Conservation (phyloP, 192 early-diverging fungal species). For the Coemansia umbellata region DNA sequence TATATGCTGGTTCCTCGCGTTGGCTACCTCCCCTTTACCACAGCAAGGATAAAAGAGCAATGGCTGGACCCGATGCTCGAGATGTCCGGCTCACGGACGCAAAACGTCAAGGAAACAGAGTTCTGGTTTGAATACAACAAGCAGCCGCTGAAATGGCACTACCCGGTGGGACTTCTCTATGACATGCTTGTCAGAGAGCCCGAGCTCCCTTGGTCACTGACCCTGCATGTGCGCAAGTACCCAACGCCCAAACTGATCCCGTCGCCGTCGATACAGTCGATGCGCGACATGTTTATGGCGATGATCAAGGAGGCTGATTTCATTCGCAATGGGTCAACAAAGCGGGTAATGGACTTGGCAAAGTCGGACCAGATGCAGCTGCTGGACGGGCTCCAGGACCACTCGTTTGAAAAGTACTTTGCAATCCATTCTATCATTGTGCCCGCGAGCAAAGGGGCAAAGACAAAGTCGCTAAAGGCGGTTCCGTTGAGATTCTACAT, state of each 20-base stretch:
- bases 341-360: constrained; percentile 81
- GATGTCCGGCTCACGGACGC: constrained; percentile 9
- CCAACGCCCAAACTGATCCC: constrained; percentile 61
- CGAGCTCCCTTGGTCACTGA: constrained; percentile 72
- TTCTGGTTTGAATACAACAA: constrained; percentile 74
- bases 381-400: constrained; percentile 63
- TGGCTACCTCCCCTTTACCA: constrained; percentile 38
- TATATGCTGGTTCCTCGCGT: constrained; percentile 39
- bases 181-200: constrained; percentile 53
- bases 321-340: constrained; percentile 75
- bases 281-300: constrained; percentile 81
- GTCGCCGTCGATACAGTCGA: constrained; percentile 52
- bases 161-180: constrained; percentile 80
- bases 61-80: constrained; percentile 47
- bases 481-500: constrained; percentile 40
- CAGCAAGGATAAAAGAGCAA: constrained; percentile 20
- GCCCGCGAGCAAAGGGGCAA: background rate
- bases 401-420: constrained; percentile 45
- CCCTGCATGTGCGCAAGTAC: constrained; percentile 70
- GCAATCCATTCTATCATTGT: constrained; percentile 36
- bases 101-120: constrained; percentile 38
- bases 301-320: constrained; percentile 88
- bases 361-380: constrained; percentile 78
- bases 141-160: constrained; percentile 80
- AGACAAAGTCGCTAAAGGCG: constrained; percentile 14